Percentiles rank a stretch among this genome's conserved stretches.
These are phyloP conservation scores for Eremomyces bilateralis DNA, from an alignment of 495 filamentous ascomycete genomes.

Conservation along the genomic window DNA sequence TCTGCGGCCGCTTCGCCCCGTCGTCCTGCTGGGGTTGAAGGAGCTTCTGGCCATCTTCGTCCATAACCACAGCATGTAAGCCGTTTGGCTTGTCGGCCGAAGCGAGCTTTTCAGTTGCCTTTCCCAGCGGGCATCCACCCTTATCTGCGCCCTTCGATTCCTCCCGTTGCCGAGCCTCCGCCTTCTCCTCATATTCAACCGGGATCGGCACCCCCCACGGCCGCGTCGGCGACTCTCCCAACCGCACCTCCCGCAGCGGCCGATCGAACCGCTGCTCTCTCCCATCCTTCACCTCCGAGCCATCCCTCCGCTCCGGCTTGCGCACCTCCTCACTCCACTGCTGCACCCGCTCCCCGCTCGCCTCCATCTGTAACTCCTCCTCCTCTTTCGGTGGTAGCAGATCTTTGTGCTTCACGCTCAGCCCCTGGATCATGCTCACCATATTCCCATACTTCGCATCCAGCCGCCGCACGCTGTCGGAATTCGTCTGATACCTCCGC, in stretches of 20 bases:
- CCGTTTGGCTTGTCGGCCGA: too few relatives aligned
- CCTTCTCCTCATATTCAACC: conserved; percentile 21
- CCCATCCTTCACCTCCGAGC: conserved; percentile 21
- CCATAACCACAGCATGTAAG: too few relatives aligned
- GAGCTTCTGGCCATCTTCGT: too few relatives aligned
- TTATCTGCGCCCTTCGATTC: too few relatives aligned
- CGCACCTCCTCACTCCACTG: conserved; percentile 37
- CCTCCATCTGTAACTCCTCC: conserved; percentile 23
- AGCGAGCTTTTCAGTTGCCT: too few relatives aligned
- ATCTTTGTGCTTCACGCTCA: conserved; percentile 62
- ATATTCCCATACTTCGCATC: conserved; percentile 83
- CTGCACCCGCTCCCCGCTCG: conserved; percentile 41
- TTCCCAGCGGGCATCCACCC: too few relatives aligned
- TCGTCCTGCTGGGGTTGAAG: too few relatives aligned
- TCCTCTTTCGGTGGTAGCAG: conserved; percentile 44
- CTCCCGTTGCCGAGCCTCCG: conserved; percentile 21
- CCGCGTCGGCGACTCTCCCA: conserved; percentile 73
- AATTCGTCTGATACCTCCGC: conserved; percentile 62
- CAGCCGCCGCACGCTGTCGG: conserved; percentile 56
- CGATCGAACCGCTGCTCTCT: conserved; percentile 52
- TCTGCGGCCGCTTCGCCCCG: conserved; percentile 34
- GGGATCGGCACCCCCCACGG: conserved; percentile 82
- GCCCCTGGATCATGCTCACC: conserved; percentile 72
- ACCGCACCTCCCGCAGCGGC: conserved; percentile 55
- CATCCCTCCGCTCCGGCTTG: too few relatives aligned